Evolutionary conservation across 352 stramenopile species (phyloP), one percentile per base, ranked within the genome.

Genomic region (Phytophthora quininea): DNA sequence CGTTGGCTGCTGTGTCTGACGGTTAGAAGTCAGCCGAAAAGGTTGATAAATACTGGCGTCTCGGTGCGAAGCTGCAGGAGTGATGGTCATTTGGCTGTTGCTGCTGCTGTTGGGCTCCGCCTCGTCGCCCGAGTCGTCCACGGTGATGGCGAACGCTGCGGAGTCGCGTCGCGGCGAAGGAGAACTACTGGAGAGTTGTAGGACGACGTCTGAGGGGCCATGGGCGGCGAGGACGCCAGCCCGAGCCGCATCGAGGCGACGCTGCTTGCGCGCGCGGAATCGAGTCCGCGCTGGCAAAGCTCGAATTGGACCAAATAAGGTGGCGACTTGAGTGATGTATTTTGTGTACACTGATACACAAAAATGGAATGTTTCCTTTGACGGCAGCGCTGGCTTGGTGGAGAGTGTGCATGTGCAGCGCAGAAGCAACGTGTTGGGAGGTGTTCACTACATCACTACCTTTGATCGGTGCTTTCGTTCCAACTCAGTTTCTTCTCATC

Each of bases 91-190:
- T 15, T 33, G 46, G 4, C n/a, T 19, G 29, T 46, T 29, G 32
- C 10, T n/a, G 32, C 32, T 24, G 19, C 19, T 24, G 19, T 24
- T 24, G 19, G 51, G 45, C 43, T 67, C 55, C 11, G 46, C 38
- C 15, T 74, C 69, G 56, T 74, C 62, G 6, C 38, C 37, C 6
- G 62, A 72, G 48, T 73, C 71, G 19, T 75, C 67, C 29, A 80
- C 64, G 40, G 69, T 58, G n/a, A 80, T 77, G 58, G 63, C 67
- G 15, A 37, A 65, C 27, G 62, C 60, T 1, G 59, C 45, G n/a
- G 71, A 73, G n/a, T 57, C 54, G 15, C 15, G 54, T 38, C 29
- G 32, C 4, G 54, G 19, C n/a, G 5, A 32, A 15, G 46, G 1
- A 14, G 54, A 55, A 27, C 48, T 2, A 30, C 46, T 0, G 54